phyloP scores from a whole-genome alignment of 148 eudicot genomes.

The Beta vulgaris region DNA sequence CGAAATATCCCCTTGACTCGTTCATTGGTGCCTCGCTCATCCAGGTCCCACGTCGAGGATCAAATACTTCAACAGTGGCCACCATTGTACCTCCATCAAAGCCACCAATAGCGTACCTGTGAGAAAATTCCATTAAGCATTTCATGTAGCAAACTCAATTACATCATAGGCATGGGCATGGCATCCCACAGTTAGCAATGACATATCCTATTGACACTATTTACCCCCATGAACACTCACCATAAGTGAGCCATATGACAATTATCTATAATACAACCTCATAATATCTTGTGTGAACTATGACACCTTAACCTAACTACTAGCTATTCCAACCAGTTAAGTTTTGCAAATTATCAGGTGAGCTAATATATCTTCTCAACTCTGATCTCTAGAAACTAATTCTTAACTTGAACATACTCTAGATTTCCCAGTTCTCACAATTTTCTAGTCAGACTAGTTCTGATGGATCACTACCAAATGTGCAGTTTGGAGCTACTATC shows the following conservation, averaged over 20 bases:
- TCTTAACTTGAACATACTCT: not conserved
- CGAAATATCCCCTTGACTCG: conserved; percentile 54
- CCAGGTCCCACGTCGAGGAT: conserved; percentile 75
- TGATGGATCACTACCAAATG: not conserved
- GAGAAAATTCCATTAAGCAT: not conserved
- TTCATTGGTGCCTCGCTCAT: conserved; percentile 60
- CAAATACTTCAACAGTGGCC: conserved; percentile 65
- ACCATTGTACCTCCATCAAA: conserved; percentile 57
- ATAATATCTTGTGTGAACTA: not conserved
- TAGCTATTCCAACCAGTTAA: too few species aligned
- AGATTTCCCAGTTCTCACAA: not conserved
- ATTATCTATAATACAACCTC: not conserved
- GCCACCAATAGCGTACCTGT: conserved; percentile 77
- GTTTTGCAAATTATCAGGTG: too few species aligned
- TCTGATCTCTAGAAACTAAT: not conserved
- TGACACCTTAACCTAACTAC: not conserved
- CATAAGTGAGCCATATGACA: not conserved
- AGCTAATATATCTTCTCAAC: not conserved
- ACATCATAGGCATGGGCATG: too few species aligned
- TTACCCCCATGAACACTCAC: not conserved
- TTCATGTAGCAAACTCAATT: not conserved
- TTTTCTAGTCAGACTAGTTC: not conserved
- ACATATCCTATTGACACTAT: too few species aligned
- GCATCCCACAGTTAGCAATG: not conserved
- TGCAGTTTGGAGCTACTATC: too few species aligned